Percentiles rank a stretch among this genome's conserved stretches.
phyloP scores from a whole-genome alignment of 805 yeast genomes.

The Ogataea sp. region DNA sequence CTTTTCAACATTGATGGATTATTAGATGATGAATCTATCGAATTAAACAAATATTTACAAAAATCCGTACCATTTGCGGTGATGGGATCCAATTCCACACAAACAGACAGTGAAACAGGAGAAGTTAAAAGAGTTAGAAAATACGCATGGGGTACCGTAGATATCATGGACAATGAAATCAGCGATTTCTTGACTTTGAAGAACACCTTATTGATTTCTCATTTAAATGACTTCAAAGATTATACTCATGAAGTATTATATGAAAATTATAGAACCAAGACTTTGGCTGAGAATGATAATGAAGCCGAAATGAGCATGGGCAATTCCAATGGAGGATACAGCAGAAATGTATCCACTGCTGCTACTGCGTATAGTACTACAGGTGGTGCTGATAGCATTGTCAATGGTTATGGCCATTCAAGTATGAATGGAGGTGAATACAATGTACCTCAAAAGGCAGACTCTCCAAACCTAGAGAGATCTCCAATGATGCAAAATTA shows the following conservation, averaged over 20 bases:
- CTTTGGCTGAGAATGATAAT: neutral
- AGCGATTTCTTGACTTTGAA: conserved; percentile 78
- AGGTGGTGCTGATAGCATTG: no score
- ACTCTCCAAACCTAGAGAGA: neutral
- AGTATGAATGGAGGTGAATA: neutral
- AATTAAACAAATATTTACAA: conserved; percentile 30
- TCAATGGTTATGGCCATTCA: no score
- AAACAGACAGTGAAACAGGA: conserved; percentile 27
- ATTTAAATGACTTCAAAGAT: conserved; percentile 82
- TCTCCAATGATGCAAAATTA: conserved; percentile 1
- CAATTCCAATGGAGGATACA: neutral
- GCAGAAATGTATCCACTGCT: neutral
- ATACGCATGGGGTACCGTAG: conserved; percentile 65
- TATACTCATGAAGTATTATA: conserved; percentile 79
- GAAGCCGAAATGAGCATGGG: neutral
- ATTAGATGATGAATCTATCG: conserved; percentile 22
- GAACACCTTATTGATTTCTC: conserved; percentile 73
- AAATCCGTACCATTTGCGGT: conserved; percentile 56
- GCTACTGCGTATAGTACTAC: neutral
- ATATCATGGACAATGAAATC: conserved; percentile 52
- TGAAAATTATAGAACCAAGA: conserved; percentile 77
- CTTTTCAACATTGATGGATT: conserved; percentile 25
- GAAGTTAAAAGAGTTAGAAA: conserved; percentile 38
- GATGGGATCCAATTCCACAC: conserved; percentile 44
- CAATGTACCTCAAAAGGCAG: neutral